A percentile compares a stretch with the other conserved stretches of the same genome.
phyloP scores from a whole-genome alignment of 768 basidiomycete species.

The Suillus alpinus region DNA sequence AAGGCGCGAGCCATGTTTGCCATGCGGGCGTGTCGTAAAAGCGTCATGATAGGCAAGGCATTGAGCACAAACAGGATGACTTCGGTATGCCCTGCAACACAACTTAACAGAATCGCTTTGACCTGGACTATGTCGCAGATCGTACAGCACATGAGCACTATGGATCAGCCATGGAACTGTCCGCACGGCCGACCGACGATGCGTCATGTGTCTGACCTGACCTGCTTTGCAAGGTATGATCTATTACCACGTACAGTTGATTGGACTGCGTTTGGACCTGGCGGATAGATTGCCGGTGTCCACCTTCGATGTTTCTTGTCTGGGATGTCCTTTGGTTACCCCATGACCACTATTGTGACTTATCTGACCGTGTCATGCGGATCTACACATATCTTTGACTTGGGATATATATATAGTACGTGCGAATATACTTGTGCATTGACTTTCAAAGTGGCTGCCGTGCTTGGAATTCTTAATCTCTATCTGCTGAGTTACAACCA shows the following conservation, averaged over 20 bases:
- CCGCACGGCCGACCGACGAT: conserved; percentile 86
- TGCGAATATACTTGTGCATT: neutral
- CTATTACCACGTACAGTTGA: conserved; percentile 24
- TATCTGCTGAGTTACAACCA: conserved; percentile 1
- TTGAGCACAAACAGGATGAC: conserved; percentile 79
- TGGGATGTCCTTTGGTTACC: neutral
- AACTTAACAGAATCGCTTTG: neutral
- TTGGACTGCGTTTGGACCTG: conserved; percentile 33
- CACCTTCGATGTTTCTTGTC: neutral
- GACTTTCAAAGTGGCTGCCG: neutral
- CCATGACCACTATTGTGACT: neutral
- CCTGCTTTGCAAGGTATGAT: conserved; percentile 18
- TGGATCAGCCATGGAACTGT: conserved; percentile 86
- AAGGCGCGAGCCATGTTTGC: conserved; percentile 97
- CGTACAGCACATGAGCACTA: conserved; percentile 77
- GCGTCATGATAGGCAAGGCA: conserved; percentile 92
- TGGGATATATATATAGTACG: neutral
- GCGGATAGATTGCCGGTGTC: neutral
- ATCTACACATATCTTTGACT: neutral
- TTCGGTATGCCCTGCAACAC: conserved; percentile 34
- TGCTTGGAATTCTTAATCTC: neutral
- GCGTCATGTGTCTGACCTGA: conserved; percentile 67
- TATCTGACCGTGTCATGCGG: neutral
- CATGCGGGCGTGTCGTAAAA: conserved; percentile 91
- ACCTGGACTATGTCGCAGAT: conserved; percentile 40